Conservation (phyloP, 495 filamentous ascomycete genomes). For the Penicillium antarcticum region DNA sequence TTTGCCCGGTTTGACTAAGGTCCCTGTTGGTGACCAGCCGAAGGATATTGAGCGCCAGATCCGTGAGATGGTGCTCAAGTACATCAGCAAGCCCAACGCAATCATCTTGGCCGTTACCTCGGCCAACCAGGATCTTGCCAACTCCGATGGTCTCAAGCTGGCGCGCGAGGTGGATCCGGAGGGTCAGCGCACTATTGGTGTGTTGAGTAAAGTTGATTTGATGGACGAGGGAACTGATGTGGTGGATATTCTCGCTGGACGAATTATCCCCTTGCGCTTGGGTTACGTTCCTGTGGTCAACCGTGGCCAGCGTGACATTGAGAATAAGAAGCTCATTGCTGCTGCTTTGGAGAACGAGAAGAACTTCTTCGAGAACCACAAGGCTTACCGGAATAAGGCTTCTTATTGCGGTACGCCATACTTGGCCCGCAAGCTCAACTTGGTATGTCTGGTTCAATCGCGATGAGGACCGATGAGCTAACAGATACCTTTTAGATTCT, state of each 20-base stretch:
- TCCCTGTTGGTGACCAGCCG: slow-evolving; percentile 97
- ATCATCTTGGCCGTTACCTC: slow-evolving; percentile 97
- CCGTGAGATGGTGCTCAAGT: slow-evolving; percentile 96
- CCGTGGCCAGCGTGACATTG: slow-evolving; percentile 97
- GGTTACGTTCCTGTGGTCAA: slow-evolving; percentile 99
- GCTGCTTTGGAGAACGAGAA: slow-evolving; percentile 92
- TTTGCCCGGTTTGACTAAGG: slow-evolving; percentile 94
- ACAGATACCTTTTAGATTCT: slow-evolving; percentile 64
- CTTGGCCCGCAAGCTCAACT: slow-evolving; percentile 91
- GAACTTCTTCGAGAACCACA: slow-evolving; percentile 97
- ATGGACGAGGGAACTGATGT: slow-evolving; percentile 99
- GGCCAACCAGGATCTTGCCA: slow-evolving; percentile 96
- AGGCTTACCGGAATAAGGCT: slow-evolving; percentile 96
- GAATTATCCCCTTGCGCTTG: slow-evolving; percentile 92
- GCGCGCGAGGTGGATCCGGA: slow-evolving; percentile 97
- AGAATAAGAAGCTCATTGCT: slow-evolving; percentile 92
- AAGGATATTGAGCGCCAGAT: slow-evolving; percentile 98
- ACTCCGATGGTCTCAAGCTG: slow-evolving; percentile 96
- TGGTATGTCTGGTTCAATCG: slow-evolving; percentile 47
- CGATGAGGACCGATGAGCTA: not conserved
- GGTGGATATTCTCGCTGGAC: slow-evolving; percentile 96
- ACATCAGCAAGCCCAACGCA: slow-evolving; percentile 96
- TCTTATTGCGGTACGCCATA: slow-evolving; percentile 98
- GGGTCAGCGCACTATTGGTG: slow-evolving; percentile 96
- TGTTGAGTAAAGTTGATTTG: slow-evolving; percentile 97